Evolutionary conservation across 306 rosid species (phyloP).

Genomic region (Phaseolus lunatus): DNA sequence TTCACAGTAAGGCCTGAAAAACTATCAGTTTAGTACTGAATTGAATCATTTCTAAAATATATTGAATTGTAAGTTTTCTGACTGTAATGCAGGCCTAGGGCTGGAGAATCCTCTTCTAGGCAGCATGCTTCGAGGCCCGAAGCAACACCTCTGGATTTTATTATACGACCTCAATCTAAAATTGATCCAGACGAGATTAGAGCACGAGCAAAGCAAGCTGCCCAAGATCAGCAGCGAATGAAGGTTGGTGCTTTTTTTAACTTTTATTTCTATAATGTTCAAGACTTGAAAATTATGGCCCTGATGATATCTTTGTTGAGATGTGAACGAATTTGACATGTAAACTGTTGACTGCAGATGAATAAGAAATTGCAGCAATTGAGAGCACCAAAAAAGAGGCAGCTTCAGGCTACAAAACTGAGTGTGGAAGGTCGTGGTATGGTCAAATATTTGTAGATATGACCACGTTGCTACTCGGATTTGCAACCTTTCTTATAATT

Average conservation of each 20-base stretch:
- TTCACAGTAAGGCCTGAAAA: slow-evolving; percentile 68
- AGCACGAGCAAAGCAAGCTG: slow-evolving; percentile 81
- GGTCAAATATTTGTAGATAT: slow-evolving; percentile 73
- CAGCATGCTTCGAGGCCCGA: slow-evolving; percentile 89
- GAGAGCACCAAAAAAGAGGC: slow-evolving; percentile 94
- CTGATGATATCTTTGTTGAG: no score
- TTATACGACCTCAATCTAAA: slow-evolving; percentile 93
- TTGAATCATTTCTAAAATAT: slow-evolving; percentile 17
- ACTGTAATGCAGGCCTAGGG: slow-evolving; percentile 70
- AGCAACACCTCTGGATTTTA: slow-evolving; percentile 95
- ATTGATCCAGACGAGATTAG: slow-evolving; percentile 93
- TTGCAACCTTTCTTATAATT: neutral
- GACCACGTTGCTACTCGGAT: neutral
- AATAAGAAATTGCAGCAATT: slow-evolving; percentile 95
- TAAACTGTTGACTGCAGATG: slow-evolving; percentile 66
- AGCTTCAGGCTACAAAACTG: slow-evolving; percentile 93
- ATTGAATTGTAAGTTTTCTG: slow-evolving; percentile 32
- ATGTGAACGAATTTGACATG: neutral
- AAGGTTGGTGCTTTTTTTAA: slow-evolving; percentile 63
- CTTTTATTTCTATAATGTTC: no score
- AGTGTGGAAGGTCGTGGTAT: slow-evolving; percentile 99
- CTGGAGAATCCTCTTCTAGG: slow-evolving; percentile 86
- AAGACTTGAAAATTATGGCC: no score
- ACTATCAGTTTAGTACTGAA: slow-evolving; percentile 9
- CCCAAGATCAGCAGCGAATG: slow-evolving; percentile 89